phyloP scores from a whole-genome alignment of 257 asterid species.

The Anisodus acutangulus region DNA sequence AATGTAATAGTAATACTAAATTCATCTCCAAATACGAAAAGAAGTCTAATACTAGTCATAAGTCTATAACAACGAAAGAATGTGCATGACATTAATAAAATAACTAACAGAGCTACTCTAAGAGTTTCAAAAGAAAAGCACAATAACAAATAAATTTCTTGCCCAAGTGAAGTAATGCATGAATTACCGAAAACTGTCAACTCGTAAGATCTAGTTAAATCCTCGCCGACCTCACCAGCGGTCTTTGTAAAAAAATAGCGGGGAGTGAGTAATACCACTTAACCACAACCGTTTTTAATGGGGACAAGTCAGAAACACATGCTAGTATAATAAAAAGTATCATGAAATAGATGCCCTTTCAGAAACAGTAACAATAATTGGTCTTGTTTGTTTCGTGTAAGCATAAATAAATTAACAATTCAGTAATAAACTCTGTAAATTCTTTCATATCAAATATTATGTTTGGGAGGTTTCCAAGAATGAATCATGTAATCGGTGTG shows the following conservation, averaged over 20 bases:
- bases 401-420: background rate
- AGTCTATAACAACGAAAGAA: background rate
- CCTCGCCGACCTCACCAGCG: background rate
- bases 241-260: background rate
- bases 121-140: background rate
- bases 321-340: background rate
- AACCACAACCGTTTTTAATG: background rate
- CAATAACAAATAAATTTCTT: background rate
- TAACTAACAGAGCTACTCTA: no score
- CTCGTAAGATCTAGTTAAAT: background rate
- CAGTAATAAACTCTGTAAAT: no score
- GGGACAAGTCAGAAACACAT: background rate
- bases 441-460: no score
- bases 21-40: background rate
- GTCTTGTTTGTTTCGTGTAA: no score
- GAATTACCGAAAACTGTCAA: background rate
- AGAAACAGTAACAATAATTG: background rate
- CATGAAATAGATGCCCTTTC: background rate
- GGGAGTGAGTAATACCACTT: background rate
- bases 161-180: background rate
- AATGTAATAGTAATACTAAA: background rate
- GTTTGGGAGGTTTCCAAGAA: no score
- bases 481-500: no score
- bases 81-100: background rate
- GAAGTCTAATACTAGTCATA: no score